Conservation (phyloP, 2,329 filamentous ascomycete species). For the Aureobasidium mangrovei region DNA sequence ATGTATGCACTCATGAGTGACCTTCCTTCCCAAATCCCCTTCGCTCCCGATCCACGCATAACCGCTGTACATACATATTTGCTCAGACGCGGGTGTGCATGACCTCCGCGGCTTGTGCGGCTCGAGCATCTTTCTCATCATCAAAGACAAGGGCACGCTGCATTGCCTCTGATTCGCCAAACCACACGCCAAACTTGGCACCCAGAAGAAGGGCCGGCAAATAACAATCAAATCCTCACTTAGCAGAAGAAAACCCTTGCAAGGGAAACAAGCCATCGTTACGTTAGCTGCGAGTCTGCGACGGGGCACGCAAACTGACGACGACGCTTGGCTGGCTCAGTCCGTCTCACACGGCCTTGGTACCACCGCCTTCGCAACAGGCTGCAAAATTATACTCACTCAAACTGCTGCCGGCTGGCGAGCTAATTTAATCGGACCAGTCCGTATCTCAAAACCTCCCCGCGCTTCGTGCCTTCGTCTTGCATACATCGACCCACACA, state of each 20-base stretch:
- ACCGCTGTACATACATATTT: background rate
- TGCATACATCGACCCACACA: conserved; percentile 13
- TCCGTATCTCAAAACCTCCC: conserved; percentile 11
- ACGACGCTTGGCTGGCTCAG: conserved; percentile 13
- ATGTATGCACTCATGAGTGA: conserved; percentile 12
- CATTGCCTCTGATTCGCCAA: conserved; percentile 8
- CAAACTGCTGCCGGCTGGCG: conserved; percentile 10
- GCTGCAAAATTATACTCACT: conserved; percentile 8
- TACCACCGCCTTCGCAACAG: conserved; percentile 3
- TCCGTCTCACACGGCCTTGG: conserved; percentile 12
- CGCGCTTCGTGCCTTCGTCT: conserved; percentile 12
- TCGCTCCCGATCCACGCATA: conserved; percentile 6
- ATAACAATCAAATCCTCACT: conserved; percentile 10
- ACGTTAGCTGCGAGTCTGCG: conserved; percentile 11
- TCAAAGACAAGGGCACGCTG: conserved; percentile 11
- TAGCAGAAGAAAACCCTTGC: conserved; percentile 11
- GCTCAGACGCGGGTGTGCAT: conserved; percentile 11
- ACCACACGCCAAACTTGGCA: conserved; percentile 9
- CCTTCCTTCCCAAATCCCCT: background rate
- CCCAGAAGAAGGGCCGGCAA: conserved; percentile 12
- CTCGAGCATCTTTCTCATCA: conserved; percentile 4
- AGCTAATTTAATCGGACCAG: conserved; percentile 15
- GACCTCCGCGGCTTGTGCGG: conserved; percentile 13
- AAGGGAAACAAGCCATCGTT: conserved; percentile 10
- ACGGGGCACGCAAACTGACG: conserved; percentile 4